Evolutionary conservation across 306 rosid genomes (phyloP), one percentile per base, ranked within the genome.

Genomic region (Ziziphus jujuba): DNA sequence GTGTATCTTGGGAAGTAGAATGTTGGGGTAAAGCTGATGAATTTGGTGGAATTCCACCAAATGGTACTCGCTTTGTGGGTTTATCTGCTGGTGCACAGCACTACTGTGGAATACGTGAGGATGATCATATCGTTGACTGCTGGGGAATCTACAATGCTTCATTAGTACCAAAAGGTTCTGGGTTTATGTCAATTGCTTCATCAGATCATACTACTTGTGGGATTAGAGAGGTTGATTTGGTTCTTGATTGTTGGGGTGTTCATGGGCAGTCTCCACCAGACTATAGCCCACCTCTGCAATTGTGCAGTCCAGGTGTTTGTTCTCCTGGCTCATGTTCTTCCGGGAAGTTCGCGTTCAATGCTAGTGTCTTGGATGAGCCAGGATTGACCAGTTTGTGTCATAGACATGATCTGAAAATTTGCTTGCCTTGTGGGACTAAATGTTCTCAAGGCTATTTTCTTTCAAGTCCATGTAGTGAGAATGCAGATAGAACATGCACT

Each of bases 301-400:
- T 89, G 49, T 89, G 87, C 8, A 89, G 93, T 67, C 96, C 93
- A 0, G 96, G 96, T 19, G 64, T 89, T 0, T 89, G 96, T 40
- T 59, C 70, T 25, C 75, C 76, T 0, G 69, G 85, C 56, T 59
- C 80, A 0, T 89, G 96, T 61, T 51, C 54, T 7, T 10, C 59
- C 9, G 85, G 72, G 10, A 78, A 79, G 59, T 89, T 87, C 70
- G 81, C 87, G 56, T 89, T 87, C 76, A 89, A 87, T 67, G 96
- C 79, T 16, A 89, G 89, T 55, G 55, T 63, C 47, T 75, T 89
- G 13, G 81, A 83, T 59, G 89, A 83, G 43, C 81, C 82, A 0
- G 91, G 79, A 61, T 81, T 89, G 74, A 83, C 83, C 1, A 87
- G 84, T 36, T 73, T 89, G 7, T 89, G 96, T 66, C 69, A 71